These are phyloP conservation scores for Pythium sukuiense DNA, from an alignment of 352 stramenopile species.

Conservation along the genomic window DNA sequence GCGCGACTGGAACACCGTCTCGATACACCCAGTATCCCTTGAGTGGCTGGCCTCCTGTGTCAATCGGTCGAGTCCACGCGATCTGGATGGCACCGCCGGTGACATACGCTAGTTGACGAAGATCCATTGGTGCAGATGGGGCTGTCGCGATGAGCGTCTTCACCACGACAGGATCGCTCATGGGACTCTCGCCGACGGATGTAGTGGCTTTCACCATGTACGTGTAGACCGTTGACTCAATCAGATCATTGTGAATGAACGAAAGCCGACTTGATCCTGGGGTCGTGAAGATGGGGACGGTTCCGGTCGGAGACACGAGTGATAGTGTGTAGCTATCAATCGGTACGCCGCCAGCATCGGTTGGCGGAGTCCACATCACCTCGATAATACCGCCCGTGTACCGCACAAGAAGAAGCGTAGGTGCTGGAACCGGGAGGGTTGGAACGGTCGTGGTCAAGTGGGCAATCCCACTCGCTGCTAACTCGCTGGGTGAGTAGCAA, in stretches of 20 bases:
- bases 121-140: conserved; percentile 46
- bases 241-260: conserved; percentile 49
- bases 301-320: conserved; percentile 15
- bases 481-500: conserved; percentile 25
- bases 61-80: conserved; percentile 52
- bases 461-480: conserved; percentile 2
- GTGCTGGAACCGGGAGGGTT: conserved; percentile 25
- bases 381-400: conserved; percentile 30
- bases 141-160: conserved; percentile 43
- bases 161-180: conserved; percentile 29
- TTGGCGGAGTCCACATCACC: conserved; percentile 26
- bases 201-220: conserved; percentile 42
- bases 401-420: conserved; percentile 9
- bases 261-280: conserved; percentile 23
- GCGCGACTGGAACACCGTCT: conserved; percentile 33
- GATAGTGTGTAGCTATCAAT: conserved; percentile 23
- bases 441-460: conserved; percentile 15
- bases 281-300: conserved; percentile 27
- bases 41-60: conserved; percentile 52
- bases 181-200: conserved; percentile 38
- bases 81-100: conserved; percentile 62
- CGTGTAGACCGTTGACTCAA: conserved; percentile 47
- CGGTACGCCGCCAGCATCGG: conserved; percentile 26
- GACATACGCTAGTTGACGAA: conserved; percentile 38
- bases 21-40: conserved; percentile 54